Evolutionary conservation across 306 rosid genomes (phyloP), one percentile per base, ranked within the genome.

Genomic region (Astragalus glycyphyllos): DNA sequence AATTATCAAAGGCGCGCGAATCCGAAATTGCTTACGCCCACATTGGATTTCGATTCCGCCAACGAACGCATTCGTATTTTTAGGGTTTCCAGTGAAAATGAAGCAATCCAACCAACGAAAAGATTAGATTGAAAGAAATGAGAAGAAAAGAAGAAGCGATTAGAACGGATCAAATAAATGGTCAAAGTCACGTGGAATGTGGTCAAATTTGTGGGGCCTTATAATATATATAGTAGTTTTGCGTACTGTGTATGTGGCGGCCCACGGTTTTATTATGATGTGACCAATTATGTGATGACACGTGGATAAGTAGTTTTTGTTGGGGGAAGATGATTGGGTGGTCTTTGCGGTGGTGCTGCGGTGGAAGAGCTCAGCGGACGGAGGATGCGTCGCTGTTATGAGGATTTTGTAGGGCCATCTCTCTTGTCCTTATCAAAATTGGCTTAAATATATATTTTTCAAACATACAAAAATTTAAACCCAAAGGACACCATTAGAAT

Each of bases 101-200:
- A 58, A 73, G 31, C 10, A 49, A 47, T 23, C 10, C 67, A 54
- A 17, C n/a, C 66, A n/a, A n/a, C n/a, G n/a, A n/a, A n/a, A 60
- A 45, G 69, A 69, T 45, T 58, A 32, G 29, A 42, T 10, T n/a
- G 76, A 58, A 17, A 54, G 69, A 77, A 53, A 12, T 5, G 38
- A 6, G 73, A 68, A 31, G 55, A 60, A 67, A 35, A 14, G 23
- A 58, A 1, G 79, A 73, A 77, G 85, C 88, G 88, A 65, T 55
- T 64, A 17, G 66, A 78, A 75, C 92, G 89, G 92, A 85, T 85
- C 87, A 42, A 58, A 11, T 48, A 42, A 58, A 11, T 48, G 64
- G 85, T 78, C 92, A 76, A 81, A 74, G 67, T 81, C 75, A 77
- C 68, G 78, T 79, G 79, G 68, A 8, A 34, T 3, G 8, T 42